Base-by-base conservation (phyloP, 2,329 filamentous ascomycete genomes). In the Aureobasidium melanogenum region DNA sequence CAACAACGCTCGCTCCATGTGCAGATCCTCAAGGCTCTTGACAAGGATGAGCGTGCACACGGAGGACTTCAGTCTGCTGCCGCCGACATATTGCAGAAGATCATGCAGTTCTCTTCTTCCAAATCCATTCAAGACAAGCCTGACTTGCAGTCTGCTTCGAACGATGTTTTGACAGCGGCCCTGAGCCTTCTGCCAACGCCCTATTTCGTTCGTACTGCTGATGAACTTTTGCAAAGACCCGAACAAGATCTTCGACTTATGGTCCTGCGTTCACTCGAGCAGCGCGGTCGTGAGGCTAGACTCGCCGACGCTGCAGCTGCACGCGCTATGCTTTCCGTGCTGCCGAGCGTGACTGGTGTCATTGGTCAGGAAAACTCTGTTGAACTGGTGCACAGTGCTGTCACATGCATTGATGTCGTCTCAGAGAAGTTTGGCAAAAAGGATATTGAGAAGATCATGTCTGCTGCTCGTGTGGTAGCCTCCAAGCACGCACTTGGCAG, bases 351-450 rank as follows among this genome's bases (percentile, higher is more conserved):
- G 64, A 89, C 89, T 19, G 80, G 82, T 22, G 88, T 95, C 48
- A 84, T 99, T 63, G 80, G 87, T 60, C 83, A 88, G 54, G 88
- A 88, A 7, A 78, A 82, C 34, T 86, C 94, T 66, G 82, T 88
- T 58, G 80, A 85, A 30, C 87, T 94, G 72, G 91, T 93, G 75
- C 87, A 91, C 68, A 91, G 89, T 12, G 89, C 92, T 1, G 86
- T 99, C 64, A 86, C 86, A 38, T 97, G 93, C 68, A 87, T 97
- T 47, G 92, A 97, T 75, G 89, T 90, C 73, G 95, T 99, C 64
- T 84, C 89, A 2, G 92, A 97, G 75, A 93, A 93, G 72, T 97
- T 96, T 72, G 95, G 94, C 66, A 95, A 94, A 79, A 95, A 92
- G 72, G 89, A 96, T 69, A 80, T 88, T 1, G 84, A 88, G 66